Evolutionary conservation across 768 basidiomycete genomes (phyloP).

Genomic region (Kwoniella botswanensis): DNA sequence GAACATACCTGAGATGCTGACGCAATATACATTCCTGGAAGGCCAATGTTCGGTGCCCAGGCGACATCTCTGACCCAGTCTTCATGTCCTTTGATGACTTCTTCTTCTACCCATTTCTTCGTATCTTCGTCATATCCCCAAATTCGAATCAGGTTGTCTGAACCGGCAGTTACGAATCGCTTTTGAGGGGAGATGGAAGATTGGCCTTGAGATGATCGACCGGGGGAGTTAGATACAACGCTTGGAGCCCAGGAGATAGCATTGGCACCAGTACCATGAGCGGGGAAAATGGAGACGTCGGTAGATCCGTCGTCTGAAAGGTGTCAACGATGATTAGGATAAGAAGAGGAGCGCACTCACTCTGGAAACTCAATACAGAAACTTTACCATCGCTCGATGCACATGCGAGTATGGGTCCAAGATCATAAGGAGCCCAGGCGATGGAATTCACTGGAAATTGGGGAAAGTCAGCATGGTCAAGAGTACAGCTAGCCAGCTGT

Average conservation of each 20-base stretch:
- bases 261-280: constrained; percentile 94
- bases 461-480: constrained; percentile 15
- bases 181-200: constrained; percentile 68
- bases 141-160: constrained; percentile 92
- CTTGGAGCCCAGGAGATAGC: constrained; percentile 98
- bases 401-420: constrained; percentile 94
- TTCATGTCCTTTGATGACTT: constrained; percentile 84
- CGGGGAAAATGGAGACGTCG: constrained; percentile 92
- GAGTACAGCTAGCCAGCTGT: not conserved
- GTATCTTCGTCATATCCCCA: constrained; percentile 88
- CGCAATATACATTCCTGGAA: constrained; percentile 92
- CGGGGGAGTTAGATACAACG: constrained; percentile 60
- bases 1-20: constrained; percentile 80
- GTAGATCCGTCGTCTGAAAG: constrained; percentile 88
- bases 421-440: constrained; percentile 98
- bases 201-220: constrained; percentile 54
- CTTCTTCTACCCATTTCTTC: constrained; percentile 89
- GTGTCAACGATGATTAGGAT: not conserved
- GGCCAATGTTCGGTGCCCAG: constrained; percentile 96
- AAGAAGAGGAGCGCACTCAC: constrained; percentile 61
- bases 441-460: constrained; percentile 81
- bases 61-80: constrained; percentile 99
- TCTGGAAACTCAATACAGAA: constrained; percentile 95
- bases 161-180: constrained; percentile 93
- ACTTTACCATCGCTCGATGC: constrained; percentile 97